Evolutionary conservation across 108 stramenopile species (phyloP).

Genomic region (Cylindrotheca fusiformis): DNA sequence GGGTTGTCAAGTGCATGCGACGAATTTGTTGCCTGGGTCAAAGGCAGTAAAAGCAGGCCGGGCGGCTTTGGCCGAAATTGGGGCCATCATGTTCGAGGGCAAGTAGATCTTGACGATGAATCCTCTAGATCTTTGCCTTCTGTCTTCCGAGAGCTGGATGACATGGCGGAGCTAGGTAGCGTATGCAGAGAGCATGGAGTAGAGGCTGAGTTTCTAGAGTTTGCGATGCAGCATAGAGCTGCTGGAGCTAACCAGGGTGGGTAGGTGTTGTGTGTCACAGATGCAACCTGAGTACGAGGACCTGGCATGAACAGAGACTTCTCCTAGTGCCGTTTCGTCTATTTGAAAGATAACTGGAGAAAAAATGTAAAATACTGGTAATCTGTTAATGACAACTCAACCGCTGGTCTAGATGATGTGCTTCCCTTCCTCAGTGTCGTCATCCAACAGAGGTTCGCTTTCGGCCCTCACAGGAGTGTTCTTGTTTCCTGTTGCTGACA

Average conservation of each 20-base stretch:
- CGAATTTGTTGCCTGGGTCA: conserved; percentile 51
- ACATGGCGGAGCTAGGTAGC: conserved; percentile 29
- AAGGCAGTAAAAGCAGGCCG: conserved; percentile 54
- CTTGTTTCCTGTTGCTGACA: conserved; percentile 3
- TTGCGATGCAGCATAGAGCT: conserved; percentile 51
- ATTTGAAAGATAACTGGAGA: too few relatives aligned
- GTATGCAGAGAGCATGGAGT: conserved; percentile 35
- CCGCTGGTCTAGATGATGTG: background rate
- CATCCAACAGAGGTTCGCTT: background rate
- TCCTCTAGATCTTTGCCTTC: conserved; percentile 12
- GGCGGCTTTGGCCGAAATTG: conserved; percentile 64
- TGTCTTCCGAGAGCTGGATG: conserved; percentile 43
- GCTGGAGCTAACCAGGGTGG: too few relatives aligned
- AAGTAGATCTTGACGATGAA: conserved; percentile 19
- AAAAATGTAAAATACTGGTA: background rate
- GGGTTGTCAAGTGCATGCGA: conserved; percentile 31
- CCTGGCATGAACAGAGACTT: too few relatives aligned
- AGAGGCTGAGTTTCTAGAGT: conserved; percentile 55
- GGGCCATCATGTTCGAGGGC: conserved; percentile 60
- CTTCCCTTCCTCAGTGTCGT: background rate
- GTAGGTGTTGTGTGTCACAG: too few relatives aligned
- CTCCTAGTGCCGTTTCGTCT: too few relatives aligned
- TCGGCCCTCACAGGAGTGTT: background rate
- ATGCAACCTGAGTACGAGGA: too few relatives aligned
- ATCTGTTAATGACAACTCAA: background rate